phyloP scores from a whole-genome alignment of 306 rosid species.

The Lotus japonicus region DNA sequence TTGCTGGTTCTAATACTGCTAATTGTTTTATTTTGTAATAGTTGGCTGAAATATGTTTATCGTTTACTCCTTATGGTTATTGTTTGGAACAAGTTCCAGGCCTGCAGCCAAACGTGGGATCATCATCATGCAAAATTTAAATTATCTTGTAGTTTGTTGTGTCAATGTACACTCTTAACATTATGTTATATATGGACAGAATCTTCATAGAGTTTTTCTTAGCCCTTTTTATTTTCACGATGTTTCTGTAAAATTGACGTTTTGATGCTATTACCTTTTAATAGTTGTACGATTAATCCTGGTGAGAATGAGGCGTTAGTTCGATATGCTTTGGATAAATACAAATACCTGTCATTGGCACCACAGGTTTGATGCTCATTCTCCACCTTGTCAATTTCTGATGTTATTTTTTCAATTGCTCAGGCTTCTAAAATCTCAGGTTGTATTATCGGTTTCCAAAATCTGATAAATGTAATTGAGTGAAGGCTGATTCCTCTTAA shows the following conservation, averaged over 20 bases:
- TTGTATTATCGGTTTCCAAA: background rate
- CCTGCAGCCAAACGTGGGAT: background rate
- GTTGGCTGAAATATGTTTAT: background rate
- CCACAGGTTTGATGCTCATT: slow-evolving; percentile 58
- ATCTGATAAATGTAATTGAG: background rate
- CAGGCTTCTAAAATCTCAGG: slow-evolving; percentile 12
- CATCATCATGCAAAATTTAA: background rate
- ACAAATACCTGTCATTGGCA: slow-evolving; percentile 69
- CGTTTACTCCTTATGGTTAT: background rate
- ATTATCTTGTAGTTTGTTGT: background rate
- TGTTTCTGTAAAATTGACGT: slow-evolving; percentile 15
- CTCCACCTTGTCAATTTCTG: background rate
- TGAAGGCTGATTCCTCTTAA: slow-evolving; percentile 1
- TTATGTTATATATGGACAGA: background rate
- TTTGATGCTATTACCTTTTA: background rate
- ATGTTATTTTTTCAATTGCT: background rate
- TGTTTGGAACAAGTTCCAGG: background rate
- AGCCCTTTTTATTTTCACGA: background rate
- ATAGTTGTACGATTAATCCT: slow-evolving; percentile 90
- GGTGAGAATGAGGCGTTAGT: slow-evolving; percentile 98
- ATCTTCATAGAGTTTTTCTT: background rate
- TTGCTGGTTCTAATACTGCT: no score
- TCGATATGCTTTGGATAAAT: slow-evolving; percentile 87
- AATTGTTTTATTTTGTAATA: background rate
- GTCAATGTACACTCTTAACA: background rate